Base-by-base conservation (phyloP, 2,329 filamentous ascomycete genomes). In the Talaromyces funiculosus region DNA sequence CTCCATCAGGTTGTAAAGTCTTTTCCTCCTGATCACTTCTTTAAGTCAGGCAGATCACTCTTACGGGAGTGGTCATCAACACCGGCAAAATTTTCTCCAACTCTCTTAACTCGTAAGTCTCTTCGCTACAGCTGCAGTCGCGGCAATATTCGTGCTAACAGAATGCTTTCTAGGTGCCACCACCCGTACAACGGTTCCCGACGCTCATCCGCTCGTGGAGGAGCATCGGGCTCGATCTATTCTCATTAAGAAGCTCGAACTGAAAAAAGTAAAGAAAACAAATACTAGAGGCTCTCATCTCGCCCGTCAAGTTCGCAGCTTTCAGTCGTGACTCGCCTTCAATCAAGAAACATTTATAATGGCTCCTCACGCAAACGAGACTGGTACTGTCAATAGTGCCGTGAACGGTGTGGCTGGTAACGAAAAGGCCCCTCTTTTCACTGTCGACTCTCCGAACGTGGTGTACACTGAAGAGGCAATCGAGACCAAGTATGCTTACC, bases 61-160 rank as follows among this genome's bases (percentile, higher is more conserved):
- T 60, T 53, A 51, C 56, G 75, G 80, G 77, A 71, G 82, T 86
- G 85, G 80, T 89, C 86, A 79, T 72, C 65, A 74, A 72, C 69
- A 83, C 82, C 87, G 88, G 84, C 90, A 96, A 90, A 81, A 96
- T 91, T 92, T 97, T 96, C 88, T 93, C 92, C 84, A 97, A 96
- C 82, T 89, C 95, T 72, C 88, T 97, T 70, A 94, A 94, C 86
- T 96, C 92, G 92, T 96, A 85, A 77, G 91, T 81, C 9, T 29
- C 38, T 26, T 29, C 47, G 22, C 29, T 20, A 12, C 10, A 9
- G 18, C 47, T 20, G 9, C n/a, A 33, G 7, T 54, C 42, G 53
- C 6, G 20, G 14, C n/a, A 16, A 14, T 49, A 40, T 29, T 74
- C 18, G 24, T 60, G 47, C 33, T 57, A 38, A n/a, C 16, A 4